Base-by-base conservation (phyloP, 129 eudicot genomes). In the Artemisia tridentata region DNA sequence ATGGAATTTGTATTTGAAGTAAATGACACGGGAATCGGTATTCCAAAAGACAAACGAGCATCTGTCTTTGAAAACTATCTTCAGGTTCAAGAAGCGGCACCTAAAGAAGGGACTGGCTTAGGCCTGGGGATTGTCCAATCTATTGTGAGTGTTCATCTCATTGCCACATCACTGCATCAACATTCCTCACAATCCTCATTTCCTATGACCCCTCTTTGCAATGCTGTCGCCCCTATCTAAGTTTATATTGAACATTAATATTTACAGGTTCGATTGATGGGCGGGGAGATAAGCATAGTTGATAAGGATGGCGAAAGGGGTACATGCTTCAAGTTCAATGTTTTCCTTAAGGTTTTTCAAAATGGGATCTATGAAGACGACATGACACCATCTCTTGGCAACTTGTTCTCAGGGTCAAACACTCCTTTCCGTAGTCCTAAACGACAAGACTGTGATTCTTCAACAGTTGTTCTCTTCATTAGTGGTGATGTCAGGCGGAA, bases 61-160 rank as follows among this genome's bases (percentile, higher is more conserved):
- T 80, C 82, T 3, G 75, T 91, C 4, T 91, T 91, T 67, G 96
- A 91, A 52, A 82, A 91, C 73, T 91, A 80, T 74, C 91, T 83
- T 50, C 98, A 91, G 71, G 90, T 91, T 25, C 83, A 84, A 56
- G 91, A 88, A 57, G 75, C 81, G 0, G 81, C 68, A 15, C 61
- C 7, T 53, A 78, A 67, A 21, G 73, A 72, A 10, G 98, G 98
- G 68, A 86, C 91, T 12, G 98, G 98, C 29, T 75, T 91, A 51
- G 98, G 98, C 11, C 96, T 91, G 13, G 96, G 89, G 1, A 91
- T 91, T 47, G 98, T 91, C 51, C 96, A 79, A 66, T 86, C 98
- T 17, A 69, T 88, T 86, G 97, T 91, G 75, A 84, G 27, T 48
- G 67, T 47, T 46, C 47, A 23, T 3, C 3, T 20, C 5, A 0